Percentiles rank a stretch among this genome's conserved stretches.
Evolutionary conservation across 2,329 filamentous ascomycete genomes (phyloP).

Genomic region (Rhynchosporium agropyri): DNA sequence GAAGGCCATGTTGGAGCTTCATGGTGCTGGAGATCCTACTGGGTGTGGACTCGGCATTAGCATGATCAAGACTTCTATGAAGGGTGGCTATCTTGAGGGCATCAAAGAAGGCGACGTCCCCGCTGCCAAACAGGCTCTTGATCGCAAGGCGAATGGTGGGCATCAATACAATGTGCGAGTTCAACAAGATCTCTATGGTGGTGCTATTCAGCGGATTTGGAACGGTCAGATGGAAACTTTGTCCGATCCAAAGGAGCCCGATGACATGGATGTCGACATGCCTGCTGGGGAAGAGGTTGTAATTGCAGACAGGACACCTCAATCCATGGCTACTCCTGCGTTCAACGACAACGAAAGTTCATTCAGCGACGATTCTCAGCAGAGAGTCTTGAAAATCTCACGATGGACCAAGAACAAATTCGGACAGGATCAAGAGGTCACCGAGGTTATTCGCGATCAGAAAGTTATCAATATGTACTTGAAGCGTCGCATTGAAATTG

Average conservation of each 20-base stretch:
- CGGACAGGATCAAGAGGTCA: slow-evolving; percentile 63
- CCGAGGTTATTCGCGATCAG: slow-evolving; percentile 71
- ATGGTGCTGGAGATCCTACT: slow-evolving; percentile 93
- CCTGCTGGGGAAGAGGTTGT: slow-evolving; percentile 57
- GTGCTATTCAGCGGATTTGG: slow-evolving; percentile 92
- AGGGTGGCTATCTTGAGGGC: slow-evolving; percentile 88
- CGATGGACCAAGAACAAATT: slow-evolving; percentile 66
- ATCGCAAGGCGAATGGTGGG: slow-evolving; percentile 85
- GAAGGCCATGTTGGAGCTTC: slow-evolving; percentile 95
- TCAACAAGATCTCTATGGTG: slow-evolving; percentile 89
- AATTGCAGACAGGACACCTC: slow-evolving; percentile 58
- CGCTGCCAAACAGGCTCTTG: slow-evolving; percentile 73
- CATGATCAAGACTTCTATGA: slow-evolving; percentile 98
- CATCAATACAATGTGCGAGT: slow-evolving; percentile 97
- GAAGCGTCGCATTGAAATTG: slow-evolving; percentile 61
- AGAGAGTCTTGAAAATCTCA: slow-evolving; percentile 73
- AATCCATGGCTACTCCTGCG: slow-evolving; percentile 66
- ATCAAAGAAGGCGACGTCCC: slow-evolving; percentile 64
- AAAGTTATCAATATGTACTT: slow-evolving; percentile 89
- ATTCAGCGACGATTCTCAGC: slow-evolving; percentile 67
- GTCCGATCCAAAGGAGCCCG: slow-evolving; percentile 69
- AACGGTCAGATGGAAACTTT: slow-evolving; percentile 80
- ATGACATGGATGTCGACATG: slow-evolving; percentile 54
- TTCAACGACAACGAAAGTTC: slow-evolving; percentile 80
- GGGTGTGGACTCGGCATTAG: slow-evolving; percentile 93